Evolutionary conservation across 345 rosid species (phyloP).

Genomic region (Alliaria petiolata): DNA sequence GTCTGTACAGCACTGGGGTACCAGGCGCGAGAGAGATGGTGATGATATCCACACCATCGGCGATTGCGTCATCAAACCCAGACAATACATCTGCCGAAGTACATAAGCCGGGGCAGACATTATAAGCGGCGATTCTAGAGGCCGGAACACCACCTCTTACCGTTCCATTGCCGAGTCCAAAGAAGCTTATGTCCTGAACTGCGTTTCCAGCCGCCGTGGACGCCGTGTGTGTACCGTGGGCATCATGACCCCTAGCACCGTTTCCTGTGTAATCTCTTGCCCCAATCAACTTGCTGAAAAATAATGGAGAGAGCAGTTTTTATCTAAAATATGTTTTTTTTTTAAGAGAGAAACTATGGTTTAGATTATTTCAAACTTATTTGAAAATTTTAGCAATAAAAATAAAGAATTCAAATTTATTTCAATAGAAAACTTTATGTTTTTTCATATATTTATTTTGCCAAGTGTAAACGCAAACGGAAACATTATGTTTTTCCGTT

Average conservation of each 20-base stretch:
- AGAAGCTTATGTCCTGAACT: conserved; percentile 26
- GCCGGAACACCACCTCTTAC: conserved; percentile 50
- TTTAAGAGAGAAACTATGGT: too few relatives aligned
- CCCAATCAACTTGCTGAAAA: conserved; percentile 43
- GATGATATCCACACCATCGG: conserved; percentile 56
- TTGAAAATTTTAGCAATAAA: too few relatives aligned
- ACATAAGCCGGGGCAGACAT: conserved; percentile 16
- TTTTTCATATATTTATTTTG: too few relatives aligned
- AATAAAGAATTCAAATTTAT: too few relatives aligned
- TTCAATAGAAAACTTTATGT: too few relatives aligned
- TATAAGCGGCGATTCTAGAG: conserved; percentile 43
- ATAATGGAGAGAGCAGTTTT: neutral
- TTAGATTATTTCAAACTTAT: too few relatives aligned
- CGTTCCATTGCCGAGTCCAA: conserved; percentile 38
- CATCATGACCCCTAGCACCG: conserved; percentile 23
- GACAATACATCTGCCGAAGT: neutral
- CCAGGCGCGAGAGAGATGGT: conserved; percentile 19
- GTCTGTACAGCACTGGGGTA: rapidly evolving
- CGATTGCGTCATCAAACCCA: conserved; percentile 58
- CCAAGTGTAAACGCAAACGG: too few relatives aligned
- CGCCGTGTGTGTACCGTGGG: conserved; percentile 56
- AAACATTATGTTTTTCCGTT: too few relatives aligned
- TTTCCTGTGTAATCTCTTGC: conserved; percentile 35
- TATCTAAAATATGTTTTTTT: too few relatives aligned
- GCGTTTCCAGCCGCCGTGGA: conserved; percentile 48